Conservation (phyloP, 2,329 filamentous ascomycete species). For the Neonectria ditissima region DNA sequence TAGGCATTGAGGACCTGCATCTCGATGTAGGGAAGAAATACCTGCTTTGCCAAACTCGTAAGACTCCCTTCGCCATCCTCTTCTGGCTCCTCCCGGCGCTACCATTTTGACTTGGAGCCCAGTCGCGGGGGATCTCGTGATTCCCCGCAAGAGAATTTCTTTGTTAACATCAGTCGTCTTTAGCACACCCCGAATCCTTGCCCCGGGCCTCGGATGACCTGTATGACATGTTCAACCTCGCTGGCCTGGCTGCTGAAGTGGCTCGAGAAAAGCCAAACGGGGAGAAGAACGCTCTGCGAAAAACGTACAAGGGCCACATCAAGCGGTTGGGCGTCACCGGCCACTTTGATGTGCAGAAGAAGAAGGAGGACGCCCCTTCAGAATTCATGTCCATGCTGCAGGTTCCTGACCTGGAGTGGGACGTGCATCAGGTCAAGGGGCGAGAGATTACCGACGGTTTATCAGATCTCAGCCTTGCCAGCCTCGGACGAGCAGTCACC, state of each 20-base stretch:
- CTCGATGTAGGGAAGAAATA: conserved; percentile 76
- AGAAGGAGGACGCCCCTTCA: conserved; percentile 62
- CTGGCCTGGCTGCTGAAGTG: conserved; percentile 69
- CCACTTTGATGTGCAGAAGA: conserved; percentile 69
- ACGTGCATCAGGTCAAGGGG: conserved; percentile 64
- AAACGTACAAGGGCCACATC: conserved; percentile 77
- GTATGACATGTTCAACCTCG: conserved; percentile 68
- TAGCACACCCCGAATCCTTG: conserved; percentile 62
- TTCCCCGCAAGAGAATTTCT: conserved; percentile 44
- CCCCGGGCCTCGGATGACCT: conserved; percentile 67
- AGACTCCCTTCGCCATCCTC: conserved; percentile 64
- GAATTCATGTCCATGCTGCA: conserved; percentile 65
- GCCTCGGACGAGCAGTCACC: conserved; percentile 63
- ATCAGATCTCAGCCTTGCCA: conserved; percentile 56
- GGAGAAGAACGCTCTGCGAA: conserved; percentile 74
- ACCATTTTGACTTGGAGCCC: conserved; percentile 39
- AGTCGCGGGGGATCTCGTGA: conserved; percentile 40
- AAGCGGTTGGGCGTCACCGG: conserved; percentile 72
- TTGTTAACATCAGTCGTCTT: conserved; percentile 59
- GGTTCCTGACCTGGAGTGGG: conserved; percentile 68
- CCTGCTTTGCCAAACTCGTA: conserved; percentile 75
- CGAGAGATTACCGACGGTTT: conserved; percentile 68
- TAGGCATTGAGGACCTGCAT: conserved; percentile 73
- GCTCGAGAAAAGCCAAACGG: conserved; percentile 73
- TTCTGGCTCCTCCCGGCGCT: conserved; percentile 43